Conservation (phyloP, 179 eudicot genomes). For the Sideroxylon spinosum region DNA sequence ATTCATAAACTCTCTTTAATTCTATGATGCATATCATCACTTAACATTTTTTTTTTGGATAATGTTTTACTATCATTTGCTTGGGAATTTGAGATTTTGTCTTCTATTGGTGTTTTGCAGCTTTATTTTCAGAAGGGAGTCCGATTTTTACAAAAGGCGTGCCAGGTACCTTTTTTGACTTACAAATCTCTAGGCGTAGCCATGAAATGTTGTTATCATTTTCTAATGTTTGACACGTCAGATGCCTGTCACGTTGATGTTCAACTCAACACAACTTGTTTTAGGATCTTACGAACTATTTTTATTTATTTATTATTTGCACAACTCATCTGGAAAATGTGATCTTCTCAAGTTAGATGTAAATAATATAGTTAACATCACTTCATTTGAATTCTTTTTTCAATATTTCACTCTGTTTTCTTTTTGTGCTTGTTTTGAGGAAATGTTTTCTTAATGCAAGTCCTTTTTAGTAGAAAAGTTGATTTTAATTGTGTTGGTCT, state of each 20-base stretch:
- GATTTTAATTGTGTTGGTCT: too few relatives aligned
- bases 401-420: background rate
- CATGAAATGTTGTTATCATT: background rate
- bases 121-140: constrained; percentile 62
- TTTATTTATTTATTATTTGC: background rate
- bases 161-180: constrained; percentile 49
- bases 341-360: background rate
- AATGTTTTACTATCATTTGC: background rate
- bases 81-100: constrained; percentile 2
- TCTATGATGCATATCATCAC: constrained; percentile 3
- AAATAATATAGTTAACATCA: background rate
- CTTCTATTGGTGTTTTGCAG: constrained; percentile 36
- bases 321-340: background rate
- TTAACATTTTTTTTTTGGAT: too few relatives aligned
- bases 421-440: background rate
- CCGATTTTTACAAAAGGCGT: constrained; percentile 74
- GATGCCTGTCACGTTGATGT: background rate
- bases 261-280: background rate
- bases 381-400: background rate
- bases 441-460: background rate
- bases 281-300: background rate
- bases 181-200: background rate
- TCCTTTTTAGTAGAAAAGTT: too few relatives aligned
- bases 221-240: background rate
- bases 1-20: constrained; percentile 6